Evolutionary conservation across 345 rosid genomes (phyloP), one percentile per base, ranked within the genome.

Genomic region (Sonneratia caseolaris): DNA sequence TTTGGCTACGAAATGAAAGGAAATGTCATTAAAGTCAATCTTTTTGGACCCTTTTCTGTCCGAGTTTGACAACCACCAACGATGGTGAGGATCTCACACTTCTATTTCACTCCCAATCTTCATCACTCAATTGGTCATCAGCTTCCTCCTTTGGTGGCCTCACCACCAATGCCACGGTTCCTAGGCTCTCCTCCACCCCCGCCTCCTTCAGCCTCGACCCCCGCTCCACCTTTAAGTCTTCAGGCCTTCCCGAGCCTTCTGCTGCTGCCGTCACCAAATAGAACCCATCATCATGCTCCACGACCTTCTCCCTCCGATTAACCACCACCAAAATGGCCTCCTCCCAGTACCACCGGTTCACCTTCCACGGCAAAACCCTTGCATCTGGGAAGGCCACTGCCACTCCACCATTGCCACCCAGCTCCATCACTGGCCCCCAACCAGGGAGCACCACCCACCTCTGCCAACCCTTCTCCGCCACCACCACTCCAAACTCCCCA

Each of bases 401-500:
- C 0, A 92, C 88, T 69, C 90, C 96, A 5, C 91, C 95, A 24
- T 74, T 70, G 16, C 71, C 77, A 13, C 69, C 80, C 45, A 91
- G 61, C 11, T 81, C 79, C 0, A 51, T 74, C 15, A 90, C 37
- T 1, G 88, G 87, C 21, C 72, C 81, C 97, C 99, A 95, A 14
- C 84, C 69, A 0, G 99, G 99, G 72, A 95, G 73, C 21, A 87
- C 97, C 73, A 86, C 93, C 99, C 99, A 95, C 75, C 92, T 88
- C 27, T 68, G 72, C 99, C 97, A 95, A 19, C 82, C 92, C 73
- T 86, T 90, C 74, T 91, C 97, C 0, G 96, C 85, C 71, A 73
- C 90, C 79, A 95, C 96, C 7, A 90, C 81, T 11, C 92, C 85
- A 48, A 95, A 95, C 22, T 86, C 92, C 21, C 97, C 99, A 67